phyloP scores from a whole-genome alignment of 2,329 filamentous ascomycete genomes.

The Zymoseptoria brevis region DNA sequence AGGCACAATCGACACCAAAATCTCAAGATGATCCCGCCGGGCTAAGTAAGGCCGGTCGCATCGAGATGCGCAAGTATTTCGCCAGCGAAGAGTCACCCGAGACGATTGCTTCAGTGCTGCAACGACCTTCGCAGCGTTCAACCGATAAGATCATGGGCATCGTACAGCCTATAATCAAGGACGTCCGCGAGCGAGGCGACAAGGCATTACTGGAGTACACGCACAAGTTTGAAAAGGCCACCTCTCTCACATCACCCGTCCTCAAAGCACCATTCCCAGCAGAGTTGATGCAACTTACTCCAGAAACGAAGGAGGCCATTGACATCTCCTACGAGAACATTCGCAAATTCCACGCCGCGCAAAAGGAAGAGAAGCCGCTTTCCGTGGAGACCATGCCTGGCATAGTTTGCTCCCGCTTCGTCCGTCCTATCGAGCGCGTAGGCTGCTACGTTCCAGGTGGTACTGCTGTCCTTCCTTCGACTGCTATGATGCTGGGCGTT shows the following conservation, averaged over 20 bases:
- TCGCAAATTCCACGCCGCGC: conserved; percentile 82
- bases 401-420: conserved; percentile 88
- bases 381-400: conserved; percentile 96
- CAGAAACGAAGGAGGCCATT: conserved; percentile 84
- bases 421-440: conserved; percentile 87
- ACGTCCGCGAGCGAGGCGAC: conserved; percentile 76
- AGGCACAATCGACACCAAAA: conserved; percentile 48
- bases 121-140: conserved; percentile 86
- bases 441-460: conserved; percentile 93
- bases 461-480: conserved; percentile 93
- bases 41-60: conserved; percentile 46
- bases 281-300: conserved; percentile 73
- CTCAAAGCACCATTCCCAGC: conserved; percentile 81
- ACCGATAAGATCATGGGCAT: conserved; percentile 91
- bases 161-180: conserved; percentile 82
- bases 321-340: conserved; percentile 94
- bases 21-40: conserved; percentile 45
- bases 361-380: conserved; percentile 74
- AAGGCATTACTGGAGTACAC: conserved; percentile 85
- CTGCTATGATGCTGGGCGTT: conserved; percentile 94
- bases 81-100: conserved; percentile 55
- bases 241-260: conserved; percentile 79
- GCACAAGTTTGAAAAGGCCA: conserved; percentile 96
- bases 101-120: conserved; percentile 65
- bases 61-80: conserved; percentile 75